Base-by-base conservation (phyloP, 1,284 basidiomycete species). In the Trichosporon sp. region DNA sequence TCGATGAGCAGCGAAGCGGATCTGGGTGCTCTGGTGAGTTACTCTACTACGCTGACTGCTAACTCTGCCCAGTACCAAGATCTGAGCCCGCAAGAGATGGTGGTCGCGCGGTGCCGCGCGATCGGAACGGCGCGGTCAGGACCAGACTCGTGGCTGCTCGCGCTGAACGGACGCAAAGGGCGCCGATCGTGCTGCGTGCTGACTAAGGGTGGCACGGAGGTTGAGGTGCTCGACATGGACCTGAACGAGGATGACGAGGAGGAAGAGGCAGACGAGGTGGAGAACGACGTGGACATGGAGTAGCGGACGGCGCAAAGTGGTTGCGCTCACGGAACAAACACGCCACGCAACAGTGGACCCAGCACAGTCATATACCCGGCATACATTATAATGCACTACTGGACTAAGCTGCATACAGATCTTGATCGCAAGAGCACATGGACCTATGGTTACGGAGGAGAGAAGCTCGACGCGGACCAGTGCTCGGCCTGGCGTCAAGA, bases 191-290 rank as follows among this genome's bases (percentile, higher is more conserved):
- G 74, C 6, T 78, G 74, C 60, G 69, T 77, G 5, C 59, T 71
- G 19, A 64, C 65, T 19, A 66, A 66, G 14, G 69, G 65, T n/a
- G 75, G 69, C 2, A 65, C 56, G 7, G 69, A 70, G 58, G 61
- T 76, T 14, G 67, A 70, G 52, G 75, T 75, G 21, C 65, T 76
- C 21, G 76, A 77, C 65, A 67, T 77, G 62, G 74, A 74, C n/a
- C 66, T 63, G 40, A 65, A 76, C 60, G 76, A 76, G 61, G 75
- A 73, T 46, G 72, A 67, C 10, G 71, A 70, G 16, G 68, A 70
- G 19, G 71, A 72, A 11, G 71, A 71, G 27, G 72, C 64, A 0
- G 69, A 68, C 13, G 69, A 61, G 3, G 65, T 63, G 11, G 70
- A 67, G 11, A 65, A 56, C 16, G 63, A 67, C 21, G 62, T 64